Evolutionary conservation across 2,329 filamentous ascomycete genomes (phyloP), one percentile per base, ranked within the genome.

Genomic region (Dendrostoma leiphaemia): DNA sequence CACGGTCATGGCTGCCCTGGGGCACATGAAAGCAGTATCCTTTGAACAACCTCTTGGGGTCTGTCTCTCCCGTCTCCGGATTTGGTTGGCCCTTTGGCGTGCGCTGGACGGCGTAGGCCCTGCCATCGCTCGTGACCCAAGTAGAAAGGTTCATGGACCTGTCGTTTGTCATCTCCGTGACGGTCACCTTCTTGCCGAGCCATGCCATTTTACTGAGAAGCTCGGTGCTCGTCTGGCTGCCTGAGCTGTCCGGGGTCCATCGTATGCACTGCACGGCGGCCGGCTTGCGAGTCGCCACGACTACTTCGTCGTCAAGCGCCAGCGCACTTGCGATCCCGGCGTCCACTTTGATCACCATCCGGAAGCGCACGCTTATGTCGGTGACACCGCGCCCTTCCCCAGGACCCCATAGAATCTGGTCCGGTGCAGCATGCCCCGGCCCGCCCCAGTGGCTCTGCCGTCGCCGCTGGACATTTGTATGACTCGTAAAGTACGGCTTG

Each of bases 291-390:
- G 94, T 99, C 4, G 94, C 90, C 49, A 99, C 92, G 21, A 97
- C 80, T 37, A 99, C 77, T 69, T 97, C 94, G 53, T 96, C 90
- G 61, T 97, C 94, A 21, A 97, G 79, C 2, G 94, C 93, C 51
- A 97, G 74, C 10, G 90, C 91, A 64, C 86, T 90, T 62, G 86
- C 86, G 63, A 99, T 97, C 2, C 94, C 94, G 3, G 94, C 94
- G 71, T 99, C 94, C 17, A 99, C 91, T 68, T 96, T 95, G 66
- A 99, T 97, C 13, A 96, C 93, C 89, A 97, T 96, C 54, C 93
- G 84, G 71, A 99, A 99, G 10, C 91, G 88, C 46, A 99, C 81
- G 63, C 88, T 96, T 53, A 96, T 84, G 71, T 99, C 94, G 50
- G 85, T 83, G 48, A 96, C 86, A 3, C 90, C 90, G 46, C 81